Percentiles rank a stretch among this genome's conserved stretches.
Evolutionary conservation across 2,329 filamentous ascomycete species (phyloP).

Genomic region (Paraconiothyrium brasiliense): DNA sequence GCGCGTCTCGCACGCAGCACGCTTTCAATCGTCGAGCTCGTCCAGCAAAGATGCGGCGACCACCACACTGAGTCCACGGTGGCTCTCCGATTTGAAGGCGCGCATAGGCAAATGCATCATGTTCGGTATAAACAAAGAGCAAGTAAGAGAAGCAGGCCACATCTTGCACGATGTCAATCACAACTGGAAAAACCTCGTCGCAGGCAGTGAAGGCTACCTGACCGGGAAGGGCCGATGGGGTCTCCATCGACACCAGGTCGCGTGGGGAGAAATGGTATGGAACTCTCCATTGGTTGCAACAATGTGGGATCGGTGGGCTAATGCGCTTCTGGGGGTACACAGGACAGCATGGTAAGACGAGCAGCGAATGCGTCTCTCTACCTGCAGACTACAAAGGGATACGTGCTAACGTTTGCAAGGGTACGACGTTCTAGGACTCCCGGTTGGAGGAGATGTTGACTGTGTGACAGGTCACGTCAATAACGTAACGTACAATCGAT

Average conservation of each 20-base stretch:
- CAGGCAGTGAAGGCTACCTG: slow-evolving; percentile 79
- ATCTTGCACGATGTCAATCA: slow-evolving; percentile 68
- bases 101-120: slow-evolving; percentile 78
- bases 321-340: slow-evolving; percentile 29
- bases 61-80: slow-evolving; percentile 62
- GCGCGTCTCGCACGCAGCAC: slow-evolving; percentile 17
- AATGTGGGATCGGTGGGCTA: slow-evolving; percentile 30
- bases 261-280: slow-evolving; percentile 85
- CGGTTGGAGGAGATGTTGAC: slow-evolving; percentile 29
- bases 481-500: slow-evolving; percentile 84
- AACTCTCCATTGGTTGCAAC: slow-evolving; percentile 30
- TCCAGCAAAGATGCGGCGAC: slow-evolving; percentile 33
- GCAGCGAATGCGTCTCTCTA: slow-evolving; percentile 21
- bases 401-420: slow-evolving; percentile 30
- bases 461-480: slow-evolving; percentile 75
- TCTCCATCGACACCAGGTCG: slow-evolving; percentile 72
- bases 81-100: slow-evolving; percentile 73
- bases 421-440: slow-evolving; percentile 20
- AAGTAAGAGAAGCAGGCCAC: slow-evolving; percentile 65
- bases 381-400: not conserved
- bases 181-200: slow-evolving; percentile 77
- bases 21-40: slow-evolving; percentile 24
- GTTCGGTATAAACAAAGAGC: slow-evolving; percentile 71
- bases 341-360: slow-evolving; percentile 65
- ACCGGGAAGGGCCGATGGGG: slow-evolving; percentile 69